These are phyloP conservation scores for Eutrema yunnanense DNA, from an alignment of 345 rosid species.

Conservation along the genomic window DNA sequence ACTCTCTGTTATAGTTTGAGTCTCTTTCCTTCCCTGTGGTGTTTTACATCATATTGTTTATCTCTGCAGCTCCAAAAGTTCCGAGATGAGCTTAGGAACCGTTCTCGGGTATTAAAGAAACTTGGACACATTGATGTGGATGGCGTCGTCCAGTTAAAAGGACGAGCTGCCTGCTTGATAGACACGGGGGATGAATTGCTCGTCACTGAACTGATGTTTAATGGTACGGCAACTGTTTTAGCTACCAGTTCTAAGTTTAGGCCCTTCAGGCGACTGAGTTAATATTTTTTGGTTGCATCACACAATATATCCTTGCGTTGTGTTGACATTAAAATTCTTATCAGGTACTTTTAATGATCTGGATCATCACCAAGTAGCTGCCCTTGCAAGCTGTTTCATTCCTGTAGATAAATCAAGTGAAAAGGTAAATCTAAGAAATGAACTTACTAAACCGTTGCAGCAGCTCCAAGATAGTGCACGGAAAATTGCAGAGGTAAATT, in stretches of 20 bases:
- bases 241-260: background rate
- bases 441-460: conserved; percentile 84
- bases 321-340: conserved; percentile 14
- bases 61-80: conserved; percentile 83
- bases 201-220: conserved; percentile 97
- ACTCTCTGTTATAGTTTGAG: background rate
- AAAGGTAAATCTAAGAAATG: conserved; percentile 77
- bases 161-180: conserved; percentile 97
- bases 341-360: conserved; percentile 94
- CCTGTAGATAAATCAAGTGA: conserved; percentile 94
- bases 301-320: background rate
- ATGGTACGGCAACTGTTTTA: conserved; percentile 45
- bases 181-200: conserved; percentile 99
- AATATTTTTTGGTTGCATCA: background rate
- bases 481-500: conserved; percentile 84
- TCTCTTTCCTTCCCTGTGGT: conserved; percentile 1
- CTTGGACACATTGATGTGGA: conserved; percentile 91
- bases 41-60: background rate
- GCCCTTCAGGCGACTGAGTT: background rate
- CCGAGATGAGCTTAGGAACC: conserved; percentile 89
- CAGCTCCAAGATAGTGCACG: conserved; percentile 97
- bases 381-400: conserved; percentile 98
- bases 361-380: conserved; percentile 95
- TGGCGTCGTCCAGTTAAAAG: conserved; percentile 85
- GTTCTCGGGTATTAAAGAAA: conserved; percentile 86